phyloP scores from a whole-genome alignment of 352 stramenopile species.

The Pythium guiyangense region DNA sequence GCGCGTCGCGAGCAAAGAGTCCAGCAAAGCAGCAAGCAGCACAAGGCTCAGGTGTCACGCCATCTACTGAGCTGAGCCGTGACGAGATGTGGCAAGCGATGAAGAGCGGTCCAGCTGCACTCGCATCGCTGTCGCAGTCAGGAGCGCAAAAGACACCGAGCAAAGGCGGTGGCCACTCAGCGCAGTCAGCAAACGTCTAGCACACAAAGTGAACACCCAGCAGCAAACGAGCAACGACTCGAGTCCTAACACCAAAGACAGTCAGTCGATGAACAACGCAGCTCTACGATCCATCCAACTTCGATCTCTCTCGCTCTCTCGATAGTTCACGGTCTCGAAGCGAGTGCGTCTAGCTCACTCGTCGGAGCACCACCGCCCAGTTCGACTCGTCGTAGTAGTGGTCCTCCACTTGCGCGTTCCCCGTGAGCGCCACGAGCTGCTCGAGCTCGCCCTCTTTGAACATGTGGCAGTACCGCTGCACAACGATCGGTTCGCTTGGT shows the following conservation, averaged over 20 bases:
- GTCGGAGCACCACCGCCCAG: conserved; percentile 77
- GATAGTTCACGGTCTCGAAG: neutral
- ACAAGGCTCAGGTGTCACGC: neutral
- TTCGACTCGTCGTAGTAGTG: conserved; percentile 87
- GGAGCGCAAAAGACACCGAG: neutral
- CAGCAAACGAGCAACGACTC: neutral
- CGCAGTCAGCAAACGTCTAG: neutral
- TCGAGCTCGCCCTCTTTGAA: conserved; percentile 84
- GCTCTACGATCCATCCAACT: neutral
- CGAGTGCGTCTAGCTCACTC: conserved; percentile 12
- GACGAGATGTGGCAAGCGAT: conserved; percentile 32
- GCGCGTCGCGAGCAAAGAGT: neutral
- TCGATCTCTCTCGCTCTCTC: neutral
- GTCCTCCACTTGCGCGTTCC: conserved; percentile 56
- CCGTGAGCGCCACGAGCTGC: conserved; percentile 49
- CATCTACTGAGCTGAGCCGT: neutral
- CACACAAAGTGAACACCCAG: neutral
- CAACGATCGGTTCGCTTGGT: conserved; percentile 28
- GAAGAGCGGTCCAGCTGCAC: conserved; percentile 14
- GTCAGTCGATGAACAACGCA: neutral
- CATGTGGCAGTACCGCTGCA: conserved; percentile 89
- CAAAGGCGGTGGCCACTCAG: neutral
- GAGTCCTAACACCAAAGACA: too few species aligned
- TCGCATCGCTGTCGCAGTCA: neutral
- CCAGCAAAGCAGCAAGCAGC: neutral